A percentile compares a stretch with the other conserved stretches of the same genome.
These are phyloP conservation scores for Sporobolomyces pararoseus DNA, from an alignment of 768 basidiomycete species.

Conservation along the genomic window DNA sequence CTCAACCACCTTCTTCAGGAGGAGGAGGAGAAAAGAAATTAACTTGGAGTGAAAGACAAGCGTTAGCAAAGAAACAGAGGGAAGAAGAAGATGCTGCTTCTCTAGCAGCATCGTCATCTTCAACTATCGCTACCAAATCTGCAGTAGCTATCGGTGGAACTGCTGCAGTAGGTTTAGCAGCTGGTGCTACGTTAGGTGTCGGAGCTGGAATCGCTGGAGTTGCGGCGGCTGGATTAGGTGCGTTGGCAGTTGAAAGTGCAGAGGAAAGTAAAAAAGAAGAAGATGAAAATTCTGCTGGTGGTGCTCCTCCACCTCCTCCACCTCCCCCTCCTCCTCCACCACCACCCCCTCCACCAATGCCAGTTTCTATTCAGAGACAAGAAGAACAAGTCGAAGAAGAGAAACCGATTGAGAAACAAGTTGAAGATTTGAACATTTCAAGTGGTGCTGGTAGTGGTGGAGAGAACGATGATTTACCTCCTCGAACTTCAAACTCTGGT, in stretches of 20 bases:
- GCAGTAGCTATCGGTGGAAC: conserved; percentile 53
- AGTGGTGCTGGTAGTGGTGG: background rate
- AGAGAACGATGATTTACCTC: conserved; percentile 9
- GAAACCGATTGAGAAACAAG: background rate
- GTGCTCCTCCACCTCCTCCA: conserved; percentile 52
- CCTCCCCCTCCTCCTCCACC: conserved; percentile 54
- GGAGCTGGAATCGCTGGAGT: conserved; percentile 35
- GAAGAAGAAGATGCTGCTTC: conserved; percentile 66
- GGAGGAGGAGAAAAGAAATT: conserved; percentile 72
- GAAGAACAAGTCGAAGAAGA: conserved; percentile 28
- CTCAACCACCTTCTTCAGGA: too few relatives aligned
- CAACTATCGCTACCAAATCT: background rate
- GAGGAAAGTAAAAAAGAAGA: conserved; percentile 11
- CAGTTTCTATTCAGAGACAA: too few relatives aligned
- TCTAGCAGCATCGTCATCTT: conserved; percentile 15
- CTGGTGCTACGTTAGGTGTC: conserved; percentile 34
- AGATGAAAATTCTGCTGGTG: conserved; percentile 51
- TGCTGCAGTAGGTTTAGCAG: conserved; percentile 53
- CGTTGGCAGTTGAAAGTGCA: conserved; percentile 23
- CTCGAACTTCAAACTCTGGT: conserved; percentile 9
- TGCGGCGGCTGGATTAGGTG: conserved; percentile 34
- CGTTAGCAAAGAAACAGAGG: conserved; percentile 76
- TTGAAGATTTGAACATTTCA: conserved; percentile 7
- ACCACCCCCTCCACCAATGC: conserved; percentile 48
- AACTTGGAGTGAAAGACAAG: conserved; percentile 92